phyloP scores from a whole-genome alignment of 495 filamentous ascomycete species.

The Tuber calosporum region DNA sequence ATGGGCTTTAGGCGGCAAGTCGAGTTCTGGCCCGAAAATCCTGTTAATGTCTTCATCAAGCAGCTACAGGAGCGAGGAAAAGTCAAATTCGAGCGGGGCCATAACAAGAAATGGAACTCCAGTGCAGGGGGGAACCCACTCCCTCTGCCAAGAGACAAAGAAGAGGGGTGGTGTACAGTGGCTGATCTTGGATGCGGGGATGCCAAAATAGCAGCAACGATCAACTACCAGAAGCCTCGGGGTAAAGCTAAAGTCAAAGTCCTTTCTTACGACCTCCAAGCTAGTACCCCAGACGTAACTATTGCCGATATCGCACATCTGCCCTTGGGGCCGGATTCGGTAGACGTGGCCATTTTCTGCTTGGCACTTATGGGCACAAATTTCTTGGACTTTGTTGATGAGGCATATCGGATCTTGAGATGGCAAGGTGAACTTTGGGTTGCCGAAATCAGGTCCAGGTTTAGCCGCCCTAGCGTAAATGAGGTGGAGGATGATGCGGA shows the following conservation, averaged over 20 bases:
- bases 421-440: constrained; percentile 96
- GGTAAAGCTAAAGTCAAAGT: constrained; percentile 50
- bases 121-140: constrained; percentile 30
- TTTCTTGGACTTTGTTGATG: constrained; percentile 90
- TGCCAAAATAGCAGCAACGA: constrained; percentile 57
- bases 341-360: constrained; percentile 87
- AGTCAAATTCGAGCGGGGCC: constrained; percentile 39
- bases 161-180: constrained; percentile 61
- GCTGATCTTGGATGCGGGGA: constrained; percentile 82
- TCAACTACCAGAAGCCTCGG: constrained; percentile 47
- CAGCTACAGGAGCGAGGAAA: constrained; percentile 56
- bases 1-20: constrained; percentile 91
- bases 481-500: constrained; percentile 51
- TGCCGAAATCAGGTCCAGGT: constrained; percentile 89
- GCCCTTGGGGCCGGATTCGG: constrained; percentile 60
- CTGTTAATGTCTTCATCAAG: constrained; percentile 71
- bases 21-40: constrained; percentile 90
- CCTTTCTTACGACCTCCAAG: constrained; percentile 56
- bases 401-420: constrained; percentile 80
- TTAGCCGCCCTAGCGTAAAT: constrained; percentile 45
- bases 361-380: constrained; percentile 97
- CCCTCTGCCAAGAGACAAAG: constrained; percentile 41
- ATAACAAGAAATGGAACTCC: constrained; percentile 42
- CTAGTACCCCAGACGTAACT: constrained; percentile 63
- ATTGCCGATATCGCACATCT: constrained; percentile 80